phyloP scores from a whole-genome alignment of 208 protist species.

The Strigomonas galati region DNA sequence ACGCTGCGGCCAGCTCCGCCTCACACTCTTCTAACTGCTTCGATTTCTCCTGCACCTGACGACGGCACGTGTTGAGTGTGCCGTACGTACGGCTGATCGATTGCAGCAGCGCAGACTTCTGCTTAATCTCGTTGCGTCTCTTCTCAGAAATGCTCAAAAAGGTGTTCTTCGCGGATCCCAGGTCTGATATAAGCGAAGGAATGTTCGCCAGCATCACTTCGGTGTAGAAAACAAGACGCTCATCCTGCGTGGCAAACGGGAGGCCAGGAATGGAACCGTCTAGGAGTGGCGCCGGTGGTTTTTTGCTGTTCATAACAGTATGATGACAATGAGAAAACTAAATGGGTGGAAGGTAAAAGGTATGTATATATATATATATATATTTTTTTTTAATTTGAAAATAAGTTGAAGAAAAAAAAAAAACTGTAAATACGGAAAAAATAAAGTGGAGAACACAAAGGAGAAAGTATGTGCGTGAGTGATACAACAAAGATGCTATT shows the following conservation, averaged over 20 bases:
- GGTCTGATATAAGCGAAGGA: conserved; percentile 47
- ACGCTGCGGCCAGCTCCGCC: conserved; percentile 35
- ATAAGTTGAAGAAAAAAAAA: conserved; percentile 1
- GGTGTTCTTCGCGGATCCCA: conserved; percentile 67
- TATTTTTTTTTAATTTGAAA: too few species aligned
- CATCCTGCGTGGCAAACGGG: conserved; percentile 22
- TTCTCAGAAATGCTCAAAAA: conserved; percentile 69
- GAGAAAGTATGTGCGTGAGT: not conserved
- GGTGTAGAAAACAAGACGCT: conserved; percentile 49
- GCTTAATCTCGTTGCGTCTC: conserved; percentile 61
- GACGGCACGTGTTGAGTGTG: conserved; percentile 20
- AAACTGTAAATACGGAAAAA: not conserved
- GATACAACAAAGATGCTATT: too few species aligned
- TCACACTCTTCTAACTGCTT: conserved; percentile 41
- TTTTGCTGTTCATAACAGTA: too few species aligned
- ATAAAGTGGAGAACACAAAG: conserved; percentile 3
- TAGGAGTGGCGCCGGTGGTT: too few species aligned
- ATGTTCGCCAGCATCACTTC: conserved; percentile 71
- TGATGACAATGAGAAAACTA: too few species aligned
- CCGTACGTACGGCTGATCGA: conserved; percentile 46
- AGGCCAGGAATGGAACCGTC: too few species aligned
- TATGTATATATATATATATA: too few species aligned
- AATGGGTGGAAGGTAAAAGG: too few species aligned
- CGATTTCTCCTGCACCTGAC: conserved; percentile 23
- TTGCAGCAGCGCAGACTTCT: conserved; percentile 56